A percentile compares a stretch with the other conserved stretches of the same genome.
phyloP scores from a whole-genome alignment of 2,329 filamentous ascomycete genomes.

The Stemphylium vesicarium region DNA sequence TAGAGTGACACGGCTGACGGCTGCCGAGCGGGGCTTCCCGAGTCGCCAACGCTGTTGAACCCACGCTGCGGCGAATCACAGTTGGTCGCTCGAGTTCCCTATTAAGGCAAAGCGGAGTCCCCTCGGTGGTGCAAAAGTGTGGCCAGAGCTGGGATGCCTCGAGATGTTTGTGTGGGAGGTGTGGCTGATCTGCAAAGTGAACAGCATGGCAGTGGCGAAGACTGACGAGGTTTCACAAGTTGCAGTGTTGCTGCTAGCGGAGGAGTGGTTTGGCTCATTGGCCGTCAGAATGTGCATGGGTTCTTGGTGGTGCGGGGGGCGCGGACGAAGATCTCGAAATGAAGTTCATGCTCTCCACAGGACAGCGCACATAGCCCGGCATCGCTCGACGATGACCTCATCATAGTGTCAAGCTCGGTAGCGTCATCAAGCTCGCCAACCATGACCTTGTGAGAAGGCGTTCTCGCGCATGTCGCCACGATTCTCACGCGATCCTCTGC shows the following conservation, averaged over 20 bases:
- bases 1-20: constrained; percentile 20
- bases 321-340: constrained; percentile 5
- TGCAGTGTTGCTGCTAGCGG: neutral
- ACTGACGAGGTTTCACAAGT: constrained; percentile 1
- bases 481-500: constrained; percentile 8
- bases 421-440: constrained; percentile 1
- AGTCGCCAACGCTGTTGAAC: constrained; percentile 15
- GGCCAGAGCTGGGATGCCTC: neutral
- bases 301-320: neutral
- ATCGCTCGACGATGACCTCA: constrained; percentile 11
- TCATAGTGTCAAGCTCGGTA: constrained; percentile 3
- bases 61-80: constrained; percentile 16
- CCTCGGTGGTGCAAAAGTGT: constrained; percentile 1
- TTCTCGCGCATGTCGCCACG: constrained; percentile 7
- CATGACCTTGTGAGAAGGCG: constrained; percentile 6
- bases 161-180: constrained; percentile 3
- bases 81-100: constrained; percentile 8
- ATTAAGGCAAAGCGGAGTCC: constrained; percentile 3
- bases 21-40: constrained; percentile 33
- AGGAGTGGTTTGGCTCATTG: neutral
- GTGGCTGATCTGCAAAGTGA: neutral
- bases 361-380: constrained; percentile 3
- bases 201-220: neutral
- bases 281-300: neutral
- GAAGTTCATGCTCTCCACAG: constrained; percentile 4